Evolutionary conservation across 306 rosid species (phyloP).

Genomic region (Oxytropis ochrocephala): DNA sequence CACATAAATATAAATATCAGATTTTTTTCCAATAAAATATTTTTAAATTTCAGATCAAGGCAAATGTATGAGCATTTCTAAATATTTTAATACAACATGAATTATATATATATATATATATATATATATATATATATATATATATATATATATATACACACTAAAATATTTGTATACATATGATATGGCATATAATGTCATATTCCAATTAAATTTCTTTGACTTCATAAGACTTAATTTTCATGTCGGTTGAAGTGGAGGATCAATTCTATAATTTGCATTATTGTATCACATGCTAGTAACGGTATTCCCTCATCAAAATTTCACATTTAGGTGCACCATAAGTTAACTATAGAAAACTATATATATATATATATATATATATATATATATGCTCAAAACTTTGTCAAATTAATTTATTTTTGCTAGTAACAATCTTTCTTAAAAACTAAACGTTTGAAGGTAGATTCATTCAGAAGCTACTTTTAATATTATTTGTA

Average conservation of each 20-base stretch:
- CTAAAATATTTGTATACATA: no score
- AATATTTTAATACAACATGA: no score
- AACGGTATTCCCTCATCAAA: neutral
- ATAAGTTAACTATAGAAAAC: neutral
- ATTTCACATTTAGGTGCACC: neutral
- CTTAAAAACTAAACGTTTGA: neutral
- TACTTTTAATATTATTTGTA: neutral
- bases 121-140: no score
- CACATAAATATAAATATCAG: no score
- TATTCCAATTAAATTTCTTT: neutral
- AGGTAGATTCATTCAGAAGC: no score
- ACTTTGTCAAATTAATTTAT: neutral
- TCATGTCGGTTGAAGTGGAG: neutral
- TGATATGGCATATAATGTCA: neutral
- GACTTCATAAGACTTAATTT: neutral
- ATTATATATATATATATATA: no score
- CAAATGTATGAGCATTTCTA: no score
- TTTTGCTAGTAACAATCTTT: neutral
- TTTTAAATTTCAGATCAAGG: no score
- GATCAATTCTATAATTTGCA: neutral
- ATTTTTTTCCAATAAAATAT: no score
- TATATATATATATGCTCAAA: neutral
- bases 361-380: no score
- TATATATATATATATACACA: no score
- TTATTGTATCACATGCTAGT: neutral